Evolutionary conservation across 768 basidiomycete species (phyloP).

Genomic region (Tylopilus sp.): DNA sequence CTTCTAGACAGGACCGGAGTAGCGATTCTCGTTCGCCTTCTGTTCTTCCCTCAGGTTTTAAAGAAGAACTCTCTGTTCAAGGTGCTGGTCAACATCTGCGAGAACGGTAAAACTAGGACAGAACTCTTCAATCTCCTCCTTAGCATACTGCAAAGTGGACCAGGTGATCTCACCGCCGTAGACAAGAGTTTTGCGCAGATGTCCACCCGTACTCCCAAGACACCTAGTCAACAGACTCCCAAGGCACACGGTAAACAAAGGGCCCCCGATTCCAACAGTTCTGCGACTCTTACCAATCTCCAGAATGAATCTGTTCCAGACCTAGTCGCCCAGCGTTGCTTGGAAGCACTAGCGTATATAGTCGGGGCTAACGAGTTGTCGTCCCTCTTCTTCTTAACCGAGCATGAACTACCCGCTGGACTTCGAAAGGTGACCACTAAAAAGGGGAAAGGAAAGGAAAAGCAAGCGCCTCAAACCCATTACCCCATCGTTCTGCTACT

Average conservation of each 20-base stretch:
- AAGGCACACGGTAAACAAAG: conserved; percentile 69
- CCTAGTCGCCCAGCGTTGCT: conserved; percentile 88
- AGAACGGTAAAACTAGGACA: conserved; percentile 86
- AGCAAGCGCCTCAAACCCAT: conserved; percentile 72
- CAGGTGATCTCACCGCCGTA: conserved; percentile 86
- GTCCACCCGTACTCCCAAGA: conserved; percentile 68
- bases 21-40: conserved; percentile 82
- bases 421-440: conserved; percentile 64
- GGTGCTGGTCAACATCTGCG: conserved; percentile 91
- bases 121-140: conserved; percentile 94
- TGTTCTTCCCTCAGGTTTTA: conserved; percentile 94
- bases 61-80: conserved; percentile 83
- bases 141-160: conserved; percentile 92
- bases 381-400: conserved; percentile 91
- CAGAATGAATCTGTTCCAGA: conserved; percentile 86
- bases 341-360: conserved; percentile 87
- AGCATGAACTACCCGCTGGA: conserved; percentile 86
- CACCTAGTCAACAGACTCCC: conserved; percentile 36
- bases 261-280: conserved; percentile 48
- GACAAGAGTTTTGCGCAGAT: conserved; percentile 93
- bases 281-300: conserved; percentile 46
- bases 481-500: conserved; percentile 91
- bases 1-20: conserved; percentile 89
- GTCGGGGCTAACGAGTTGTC: conserved; percentile 82
- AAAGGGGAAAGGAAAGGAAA: conserved; percentile 97